These are phyloP conservation scores for Camelina hispida DNA, from an alignment of 345 rosid genomes.

Conservation along the genomic window DNA sequence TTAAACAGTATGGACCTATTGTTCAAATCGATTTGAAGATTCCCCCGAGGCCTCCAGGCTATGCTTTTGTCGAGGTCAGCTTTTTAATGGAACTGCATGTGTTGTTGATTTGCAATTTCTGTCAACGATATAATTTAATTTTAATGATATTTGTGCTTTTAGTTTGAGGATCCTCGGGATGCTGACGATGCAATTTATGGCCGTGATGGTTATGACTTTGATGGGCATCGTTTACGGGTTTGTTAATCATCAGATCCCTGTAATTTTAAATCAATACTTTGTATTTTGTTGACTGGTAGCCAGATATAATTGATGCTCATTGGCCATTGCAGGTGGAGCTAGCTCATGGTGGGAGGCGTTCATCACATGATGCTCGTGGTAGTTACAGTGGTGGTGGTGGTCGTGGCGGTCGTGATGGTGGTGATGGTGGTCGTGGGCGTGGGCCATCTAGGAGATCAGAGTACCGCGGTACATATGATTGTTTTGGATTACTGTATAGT, in stretches of 20 bases:
- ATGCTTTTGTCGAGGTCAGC: conserved; percentile 96
- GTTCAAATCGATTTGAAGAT: conserved; percentile 89
- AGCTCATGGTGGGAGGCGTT: conserved; percentile 95
- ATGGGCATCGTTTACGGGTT: conserved; percentile 85
- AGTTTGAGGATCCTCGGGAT: conserved; percentile 97
- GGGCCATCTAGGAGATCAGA: conserved; percentile 91
- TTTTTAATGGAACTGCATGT: neutral
- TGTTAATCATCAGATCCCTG: conserved; percentile 30
- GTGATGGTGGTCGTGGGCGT: conserved; percentile 60
- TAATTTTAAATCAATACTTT: neutral
- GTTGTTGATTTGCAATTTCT: neutral
- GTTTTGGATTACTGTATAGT: neutral
- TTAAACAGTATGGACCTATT: conserved; percentile 91
- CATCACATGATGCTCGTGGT: conserved; percentile 70
- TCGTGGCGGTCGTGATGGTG: conserved; percentile 40
- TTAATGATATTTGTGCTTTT: neutral
- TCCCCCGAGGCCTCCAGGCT: conserved; percentile 99
- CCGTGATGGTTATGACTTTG: conserved; percentile 97
- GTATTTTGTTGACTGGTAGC: neutral
- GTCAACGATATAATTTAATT: conserved; percentile 43
- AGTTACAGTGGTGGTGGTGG: conserved; percentile 63
- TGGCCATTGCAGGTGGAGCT: conserved; percentile 76
- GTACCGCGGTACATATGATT: conserved; percentile 66
- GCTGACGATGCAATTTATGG: conserved; percentile 98
- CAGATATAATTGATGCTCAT: neutral